Conservation (phyloP, 306 rosid genomes). For the Inga leiocalycina region DNA sequence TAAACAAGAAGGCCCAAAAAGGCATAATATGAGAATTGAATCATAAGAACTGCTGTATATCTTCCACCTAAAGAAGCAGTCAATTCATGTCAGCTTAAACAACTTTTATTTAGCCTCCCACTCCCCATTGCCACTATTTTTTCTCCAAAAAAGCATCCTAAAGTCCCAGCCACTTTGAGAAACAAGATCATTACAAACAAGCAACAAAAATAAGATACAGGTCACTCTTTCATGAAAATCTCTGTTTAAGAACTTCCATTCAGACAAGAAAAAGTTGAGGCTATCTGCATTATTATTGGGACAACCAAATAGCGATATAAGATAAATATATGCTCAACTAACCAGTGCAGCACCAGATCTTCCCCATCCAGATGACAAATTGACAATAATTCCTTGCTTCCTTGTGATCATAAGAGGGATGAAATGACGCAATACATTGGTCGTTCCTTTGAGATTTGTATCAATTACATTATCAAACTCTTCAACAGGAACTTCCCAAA, state of each 20-base stretch:
- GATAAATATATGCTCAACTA: constrained; percentile 1
- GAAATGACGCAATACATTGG: constrained; percentile 79
- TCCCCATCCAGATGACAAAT: constrained; percentile 98
- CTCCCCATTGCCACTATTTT: not conserved
- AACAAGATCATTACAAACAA: not conserved
- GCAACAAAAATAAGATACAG: not conserved
- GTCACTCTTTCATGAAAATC: not conserved
- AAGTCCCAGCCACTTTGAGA: not conserved
- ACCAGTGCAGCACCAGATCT: constrained; percentile 91
- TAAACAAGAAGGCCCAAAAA: not conserved
- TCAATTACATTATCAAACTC: constrained; percentile 77
- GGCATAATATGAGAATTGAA: not conserved
- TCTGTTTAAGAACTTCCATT: not conserved
- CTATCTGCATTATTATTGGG: not conserved
- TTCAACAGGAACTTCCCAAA: constrained; percentile 84
- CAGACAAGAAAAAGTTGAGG: not conserved
- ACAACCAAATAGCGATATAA: not conserved
- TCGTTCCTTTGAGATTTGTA: constrained; percentile 78
- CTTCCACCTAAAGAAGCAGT: not conserved
- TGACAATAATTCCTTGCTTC: constrained; percentile 70
- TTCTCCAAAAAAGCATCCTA: not conserved
- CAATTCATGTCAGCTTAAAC: not conserved
- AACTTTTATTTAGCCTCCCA: not conserved
- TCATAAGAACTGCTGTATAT: not conserved
- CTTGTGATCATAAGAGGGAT: constrained; percentile 66